Evolutionary conservation across 2,329 filamentous ascomycete species (phyloP).

Genomic region (Elsinoe batatas): DNA sequence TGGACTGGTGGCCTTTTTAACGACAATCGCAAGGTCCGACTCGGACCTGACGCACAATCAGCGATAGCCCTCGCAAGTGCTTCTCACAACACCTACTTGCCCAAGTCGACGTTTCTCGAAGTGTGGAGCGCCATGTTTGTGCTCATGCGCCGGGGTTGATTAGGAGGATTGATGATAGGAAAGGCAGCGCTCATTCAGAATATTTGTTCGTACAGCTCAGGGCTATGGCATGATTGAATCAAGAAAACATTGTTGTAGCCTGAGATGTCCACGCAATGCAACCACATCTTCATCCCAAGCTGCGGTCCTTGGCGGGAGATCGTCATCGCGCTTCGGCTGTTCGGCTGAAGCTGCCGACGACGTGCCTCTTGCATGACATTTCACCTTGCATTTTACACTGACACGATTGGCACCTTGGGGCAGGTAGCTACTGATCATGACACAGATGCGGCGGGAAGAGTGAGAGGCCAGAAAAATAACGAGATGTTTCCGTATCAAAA

Average conservation of each 20-base stretch:
- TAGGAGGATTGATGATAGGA: not conserved
- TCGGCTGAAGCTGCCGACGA: not conserved
- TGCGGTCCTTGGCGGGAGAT: not conserved
- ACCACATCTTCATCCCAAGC: conserved; percentile 5
- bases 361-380: too few relatives aligned
- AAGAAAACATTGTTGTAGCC: conserved; percentile 4
- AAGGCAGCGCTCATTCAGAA: not conserved
- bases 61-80: conserved; percentile 27
- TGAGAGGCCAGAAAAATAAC: too few relatives aligned
- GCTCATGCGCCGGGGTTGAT: conserved; percentile 4
- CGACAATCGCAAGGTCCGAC: conserved; percentile 55
- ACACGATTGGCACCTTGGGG: too few relatives aligned
- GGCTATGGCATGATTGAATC: not conserved
- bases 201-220: not conserved
- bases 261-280: conserved; percentile 12
- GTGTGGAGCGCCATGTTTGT: conserved; percentile 27
- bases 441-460: too few relatives aligned
- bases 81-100: conserved; percentile 39
- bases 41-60: conserved; percentile 40
- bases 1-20: conserved; percentile 57
- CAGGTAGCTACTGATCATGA: too few relatives aligned
- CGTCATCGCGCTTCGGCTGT: conserved; percentile 1
- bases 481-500: too few relatives aligned
- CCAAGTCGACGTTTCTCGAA: conserved; percentile 50
- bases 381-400: too few relatives aligned